These are phyloP conservation scores for Speleostelium caveatum DNA, from an alignment of 78 protist genomes.

Conservation along the genomic window DNA sequence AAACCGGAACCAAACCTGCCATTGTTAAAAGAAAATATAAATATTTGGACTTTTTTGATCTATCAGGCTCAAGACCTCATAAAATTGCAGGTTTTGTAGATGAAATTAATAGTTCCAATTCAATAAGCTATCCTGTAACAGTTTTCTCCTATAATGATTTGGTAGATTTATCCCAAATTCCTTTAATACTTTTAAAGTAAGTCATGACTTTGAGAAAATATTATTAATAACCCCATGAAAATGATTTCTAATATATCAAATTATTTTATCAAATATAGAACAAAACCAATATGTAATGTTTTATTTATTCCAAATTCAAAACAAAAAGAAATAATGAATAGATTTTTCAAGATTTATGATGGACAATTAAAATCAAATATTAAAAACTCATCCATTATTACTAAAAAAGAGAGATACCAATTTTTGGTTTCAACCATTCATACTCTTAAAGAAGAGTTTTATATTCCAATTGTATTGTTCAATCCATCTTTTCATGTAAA, in stretches of 20 bases:
- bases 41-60: conserved; percentile 63
- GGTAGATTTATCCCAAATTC: conserved; percentile 56
- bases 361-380: conserved; percentile 17
- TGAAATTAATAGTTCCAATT: neutral
- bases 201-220: neutral
- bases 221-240: neutral
- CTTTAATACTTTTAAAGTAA: conserved; percentile 25
- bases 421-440: conserved; percentile 55
- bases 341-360: conserved; percentile 54
- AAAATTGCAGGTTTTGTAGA: conserved; percentile 22
- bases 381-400: neutral
- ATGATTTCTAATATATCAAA: neutral
- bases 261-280: too few species aligned
- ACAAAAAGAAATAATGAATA: conserved; percentile 70
- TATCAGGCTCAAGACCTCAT: neutral
- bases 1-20: conserved; percentile 49
- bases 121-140: conserved; percentile 20
- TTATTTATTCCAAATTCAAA: conserved; percentile 58
- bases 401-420: conserved; percentile 64
- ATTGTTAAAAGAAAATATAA: conserved; percentile 49
- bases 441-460: conserved; percentile 54
- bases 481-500: conserved; percentile 75
- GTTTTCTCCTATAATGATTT: conserved; percentile 66
- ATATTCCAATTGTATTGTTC: conserved; percentile 49
- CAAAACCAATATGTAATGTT: conserved; percentile 57